phyloP scores from a whole-genome alignment of 306 rosid genomes.

The Glycine soja region DNA sequence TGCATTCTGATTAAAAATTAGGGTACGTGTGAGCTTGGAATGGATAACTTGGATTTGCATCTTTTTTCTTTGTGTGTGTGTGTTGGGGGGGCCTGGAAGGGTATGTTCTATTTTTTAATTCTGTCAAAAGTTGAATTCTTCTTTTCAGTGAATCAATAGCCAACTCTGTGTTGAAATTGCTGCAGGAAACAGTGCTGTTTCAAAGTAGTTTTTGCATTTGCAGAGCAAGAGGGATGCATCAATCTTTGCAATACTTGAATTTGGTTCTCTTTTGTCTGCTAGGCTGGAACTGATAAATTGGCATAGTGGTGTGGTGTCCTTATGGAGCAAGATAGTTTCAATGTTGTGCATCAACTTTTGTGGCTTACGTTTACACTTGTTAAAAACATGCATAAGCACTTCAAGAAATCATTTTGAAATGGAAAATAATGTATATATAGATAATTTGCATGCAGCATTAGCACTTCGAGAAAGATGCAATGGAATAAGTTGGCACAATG shows the following conservation, averaged over 20 bases:
- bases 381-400: constrained; percentile 2
- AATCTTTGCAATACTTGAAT: constrained; percentile 31
- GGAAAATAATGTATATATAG: not conserved
- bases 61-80: too few species aligned
- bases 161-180: constrained; percentile 31
- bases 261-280: constrained; percentile 13
- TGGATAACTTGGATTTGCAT: not conserved
- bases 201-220: constrained; percentile 36
- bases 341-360: constrained; percentile 8
- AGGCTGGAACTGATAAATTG: constrained; percentile 35
- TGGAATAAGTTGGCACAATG: not conserved
- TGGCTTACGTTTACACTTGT: not conserved
- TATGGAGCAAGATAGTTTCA: constrained; percentile 36
- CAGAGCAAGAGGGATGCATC: constrained; percentile 31
- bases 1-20: constrained; percentile 80
- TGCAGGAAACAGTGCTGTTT: constrained; percentile 42
- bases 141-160: constrained; percentile 19
- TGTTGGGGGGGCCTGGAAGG: not conserved
- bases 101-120: constrained; percentile 31
- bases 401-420: not conserved
- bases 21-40: constrained; percentile 17
- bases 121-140: not conserved
- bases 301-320: not conserved
- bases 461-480: not conserved
- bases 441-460: constrained; percentile 3